Percentiles rank a stretch among this genome's conserved stretches.
phyloP scores from a whole-genome alignment of 129 eudicot genomes.

The Pittosporum tobira region DNA sequence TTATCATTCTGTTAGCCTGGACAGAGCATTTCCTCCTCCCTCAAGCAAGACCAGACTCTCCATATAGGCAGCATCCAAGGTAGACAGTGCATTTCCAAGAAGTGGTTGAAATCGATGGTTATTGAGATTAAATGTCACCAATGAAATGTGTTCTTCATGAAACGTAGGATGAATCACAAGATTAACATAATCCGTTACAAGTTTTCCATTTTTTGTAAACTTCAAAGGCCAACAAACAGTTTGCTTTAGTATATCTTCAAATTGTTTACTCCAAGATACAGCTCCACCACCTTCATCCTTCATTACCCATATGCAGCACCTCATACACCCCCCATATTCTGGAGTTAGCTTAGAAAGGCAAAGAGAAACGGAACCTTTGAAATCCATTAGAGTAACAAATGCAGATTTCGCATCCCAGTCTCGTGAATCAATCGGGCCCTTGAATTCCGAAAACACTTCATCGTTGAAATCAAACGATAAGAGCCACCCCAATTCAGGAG shows the following conservation, averaged over 20 bases:
- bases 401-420: neutral
- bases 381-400: neutral
- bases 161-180: no score
- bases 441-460: slow-evolving; percentile 2
- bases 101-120: neutral
- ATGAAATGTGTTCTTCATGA: no score
- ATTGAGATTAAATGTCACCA: neutral
- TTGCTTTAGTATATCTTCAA: neutral
- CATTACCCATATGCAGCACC: neutral
- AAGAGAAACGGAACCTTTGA: neutral
- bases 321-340: accelerated
- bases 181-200: neutral
- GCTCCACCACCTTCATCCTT: neutral
- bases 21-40: no score
- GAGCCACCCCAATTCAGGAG: neutral
- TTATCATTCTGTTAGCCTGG: no score
- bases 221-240: neutral
- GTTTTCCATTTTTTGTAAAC: slow-evolving; percentile 5
- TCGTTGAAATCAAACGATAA: neutral
- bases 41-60: slow-evolving; percentile 1
- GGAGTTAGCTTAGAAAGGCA: neutral
- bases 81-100: neutral
- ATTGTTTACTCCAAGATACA: neutral
- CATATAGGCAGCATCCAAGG: neutral
- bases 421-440: neutral